Evolutionary conservation across 306 rosid genomes (phyloP).

Genomic region (Fragaria ananassa): DNA sequence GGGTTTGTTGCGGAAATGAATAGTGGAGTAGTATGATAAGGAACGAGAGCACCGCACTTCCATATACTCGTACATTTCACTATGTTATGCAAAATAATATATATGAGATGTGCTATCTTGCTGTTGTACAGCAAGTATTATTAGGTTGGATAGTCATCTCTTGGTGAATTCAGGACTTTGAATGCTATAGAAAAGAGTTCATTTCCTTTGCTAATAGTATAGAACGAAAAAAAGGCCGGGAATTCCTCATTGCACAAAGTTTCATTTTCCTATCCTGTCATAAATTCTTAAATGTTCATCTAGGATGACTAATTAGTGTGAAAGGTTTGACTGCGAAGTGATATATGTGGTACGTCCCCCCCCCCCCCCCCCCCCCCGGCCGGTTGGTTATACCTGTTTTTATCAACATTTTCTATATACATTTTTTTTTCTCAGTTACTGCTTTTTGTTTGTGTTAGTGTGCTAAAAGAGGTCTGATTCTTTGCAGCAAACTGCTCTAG

Average conservation of each 20-base stretch:
- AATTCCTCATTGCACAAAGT: neutral
- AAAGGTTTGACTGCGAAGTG: neutral
- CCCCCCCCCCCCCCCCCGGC: neutral
- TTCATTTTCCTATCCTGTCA: neutral
- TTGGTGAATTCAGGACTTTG: neutral
- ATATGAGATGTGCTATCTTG: neutral
- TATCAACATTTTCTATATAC: neutral
- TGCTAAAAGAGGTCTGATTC: constrained; percentile 28
- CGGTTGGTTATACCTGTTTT: neutral
- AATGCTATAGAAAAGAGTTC: neutral
- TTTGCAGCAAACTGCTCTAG: constrained; percentile 85
- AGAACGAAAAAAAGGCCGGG: neutral
- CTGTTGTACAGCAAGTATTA: neutral
- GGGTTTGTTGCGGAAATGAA: neutral
- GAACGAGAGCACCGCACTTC: neutral
- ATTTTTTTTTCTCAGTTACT: neutral
- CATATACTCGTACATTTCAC: neutral
- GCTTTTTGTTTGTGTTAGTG: constrained; percentile 9
- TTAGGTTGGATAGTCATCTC: neutral
- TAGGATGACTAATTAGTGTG: neutral
- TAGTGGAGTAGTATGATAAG: neutral
- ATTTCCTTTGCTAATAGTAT: neutral
- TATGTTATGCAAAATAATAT: neutral
- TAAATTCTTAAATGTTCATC: neutral
- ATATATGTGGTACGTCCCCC: neutral